Evolutionary conservation across 257 asterid species (phyloP).

Genomic region (Plantago major): DNA sequence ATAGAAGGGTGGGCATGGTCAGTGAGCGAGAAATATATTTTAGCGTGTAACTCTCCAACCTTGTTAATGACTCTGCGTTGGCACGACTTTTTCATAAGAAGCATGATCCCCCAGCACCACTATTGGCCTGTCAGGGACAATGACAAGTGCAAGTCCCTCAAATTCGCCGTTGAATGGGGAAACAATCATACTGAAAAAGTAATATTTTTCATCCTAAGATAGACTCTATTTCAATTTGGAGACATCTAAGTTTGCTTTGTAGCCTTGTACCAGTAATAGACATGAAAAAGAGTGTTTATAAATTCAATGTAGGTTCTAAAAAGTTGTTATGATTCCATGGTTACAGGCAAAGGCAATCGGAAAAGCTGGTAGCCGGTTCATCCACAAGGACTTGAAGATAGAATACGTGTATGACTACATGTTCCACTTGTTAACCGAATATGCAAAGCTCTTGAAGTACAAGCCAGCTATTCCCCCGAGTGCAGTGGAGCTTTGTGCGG

Average conservation of each 20-base stretch:
- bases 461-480: slow-evolving; percentile 49
- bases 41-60: slow-evolving; percentile 80
- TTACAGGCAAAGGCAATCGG: slow-evolving; percentile 72
- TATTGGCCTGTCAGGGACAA: slow-evolving; percentile 77
- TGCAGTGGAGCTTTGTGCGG: slow-evolving; percentile 65
- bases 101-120: slow-evolving; percentile 67
- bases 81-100: slow-evolving; percentile 78
- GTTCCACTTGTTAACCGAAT: slow-evolving; percentile 66
- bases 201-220: not conserved
- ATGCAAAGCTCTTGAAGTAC: slow-evolving; percentile 63
- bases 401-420: slow-evolving; percentile 74
- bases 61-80: slow-evolving; percentile 57
- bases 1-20: slow-evolving; percentile 95
- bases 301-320: not conserved
- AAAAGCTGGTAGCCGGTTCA: slow-evolving; percentile 62
- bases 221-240: not conserved
- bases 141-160: slow-evolving; percentile 67
- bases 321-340: not conserved
- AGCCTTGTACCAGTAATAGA: no score
- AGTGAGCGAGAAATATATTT: slow-evolving; percentile 77
- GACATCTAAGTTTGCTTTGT: not conserved
- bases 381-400: slow-evolving; percentile 71
- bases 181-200: slow-evolving; percentile 67
- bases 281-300: no score
- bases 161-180: slow-evolving; percentile 87